Evolutionary conservation across 2,329 filamentous ascomycete species (phyloP).

Genomic region (Mariannaea sp.): DNA sequence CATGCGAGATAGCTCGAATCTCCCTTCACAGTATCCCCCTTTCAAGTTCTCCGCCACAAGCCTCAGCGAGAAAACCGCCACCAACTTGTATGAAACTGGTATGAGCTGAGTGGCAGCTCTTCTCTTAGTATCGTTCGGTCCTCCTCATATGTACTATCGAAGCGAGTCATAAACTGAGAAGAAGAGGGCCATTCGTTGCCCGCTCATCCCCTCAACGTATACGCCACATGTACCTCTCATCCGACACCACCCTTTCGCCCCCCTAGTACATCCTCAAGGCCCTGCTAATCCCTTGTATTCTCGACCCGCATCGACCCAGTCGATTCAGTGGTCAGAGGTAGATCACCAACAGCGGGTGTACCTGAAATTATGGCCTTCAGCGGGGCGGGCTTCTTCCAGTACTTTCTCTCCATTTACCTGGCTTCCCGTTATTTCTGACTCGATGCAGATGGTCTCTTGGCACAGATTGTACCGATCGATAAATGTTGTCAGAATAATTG

Average conservation of each 20-base stretch:
- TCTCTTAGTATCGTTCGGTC: too few species aligned
- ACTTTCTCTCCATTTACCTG: neutral
- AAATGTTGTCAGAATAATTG: too few species aligned
- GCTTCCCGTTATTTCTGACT: neutral
- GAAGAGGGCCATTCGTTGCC: conserved; percentile 27
- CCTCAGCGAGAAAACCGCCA: too few species aligned
- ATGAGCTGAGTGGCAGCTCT: conserved; percentile 23
- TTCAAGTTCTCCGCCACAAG: too few species aligned
- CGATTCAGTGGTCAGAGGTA: conserved; percentile 21
- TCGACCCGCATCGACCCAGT: conserved; percentile 18
- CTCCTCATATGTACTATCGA: conserved; percentile 30
- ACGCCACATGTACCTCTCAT: conserved; percentile 14
- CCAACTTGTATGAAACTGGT: too few species aligned
- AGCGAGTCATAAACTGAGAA: conserved; percentile 16
- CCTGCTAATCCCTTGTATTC: conserved; percentile 15
- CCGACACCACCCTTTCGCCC: conserved; percentile 17
- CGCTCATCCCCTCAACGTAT: conserved; percentile 25
- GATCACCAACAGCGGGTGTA: conserved; percentile 9
- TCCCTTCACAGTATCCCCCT: too few species aligned
- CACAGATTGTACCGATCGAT: too few species aligned
- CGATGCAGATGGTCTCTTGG: too few species aligned
- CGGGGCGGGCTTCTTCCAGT: conserved; percentile 4
- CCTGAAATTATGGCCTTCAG: conserved; percentile 2
- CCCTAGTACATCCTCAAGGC: conserved; percentile 6
- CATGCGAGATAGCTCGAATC: too few species aligned